A percentile compares a stretch with the other conserved stretches of the same genome.
These are phyloP conservation scores for Daldinia concentrica DNA, from an alignment of 495 filamentous ascomycete genomes.

Conservation along the genomic window DNA sequence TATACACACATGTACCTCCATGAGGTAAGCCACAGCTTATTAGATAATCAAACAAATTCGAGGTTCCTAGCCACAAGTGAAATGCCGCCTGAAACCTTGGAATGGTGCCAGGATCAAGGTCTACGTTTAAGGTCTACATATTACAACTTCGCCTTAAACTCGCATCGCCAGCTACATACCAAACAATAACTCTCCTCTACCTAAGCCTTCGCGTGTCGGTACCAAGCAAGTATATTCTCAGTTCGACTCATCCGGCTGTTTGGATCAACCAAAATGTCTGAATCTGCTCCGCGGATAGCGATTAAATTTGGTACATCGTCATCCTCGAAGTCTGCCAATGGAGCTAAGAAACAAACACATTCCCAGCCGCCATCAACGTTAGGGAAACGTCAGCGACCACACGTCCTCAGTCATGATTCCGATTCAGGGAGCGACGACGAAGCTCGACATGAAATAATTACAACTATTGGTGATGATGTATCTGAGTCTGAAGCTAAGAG, in stretches of 20 bases:
- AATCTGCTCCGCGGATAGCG: constrained; percentile 46
- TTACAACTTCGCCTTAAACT: too few relatives aligned
- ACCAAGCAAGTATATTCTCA: not conserved
- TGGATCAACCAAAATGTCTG: constrained; percentile 37
- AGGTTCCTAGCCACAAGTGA: too few relatives aligned
- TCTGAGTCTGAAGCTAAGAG: constrained; percentile 37
- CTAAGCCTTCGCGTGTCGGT: not conserved
- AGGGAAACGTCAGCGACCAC: constrained; percentile 52
- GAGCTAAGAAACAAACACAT: constrained; percentile 44
- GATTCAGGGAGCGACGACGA: constrained; percentile 50
- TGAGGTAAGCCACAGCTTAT: too few relatives aligned
- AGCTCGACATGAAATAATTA: constrained; percentile 49
- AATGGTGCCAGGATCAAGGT: too few relatives aligned
- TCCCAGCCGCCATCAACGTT: constrained; percentile 47
- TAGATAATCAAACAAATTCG: too few relatives aligned
- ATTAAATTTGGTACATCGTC: constrained; percentile 50
- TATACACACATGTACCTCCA: too few relatives aligned
- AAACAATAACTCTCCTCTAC: not conserved
- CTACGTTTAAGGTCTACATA: too few relatives aligned
- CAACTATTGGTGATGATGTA: constrained; percentile 49
- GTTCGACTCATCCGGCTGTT: not conserved
- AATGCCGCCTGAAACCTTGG: too few relatives aligned
- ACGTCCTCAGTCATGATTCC: constrained; percentile 45
- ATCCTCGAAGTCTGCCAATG: constrained; percentile 30
- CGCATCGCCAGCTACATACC: not conserved